Conservation (phyloP, 1,284 basidiomycete genomes). For the Sanguinoderma infundibulare region DNA sequence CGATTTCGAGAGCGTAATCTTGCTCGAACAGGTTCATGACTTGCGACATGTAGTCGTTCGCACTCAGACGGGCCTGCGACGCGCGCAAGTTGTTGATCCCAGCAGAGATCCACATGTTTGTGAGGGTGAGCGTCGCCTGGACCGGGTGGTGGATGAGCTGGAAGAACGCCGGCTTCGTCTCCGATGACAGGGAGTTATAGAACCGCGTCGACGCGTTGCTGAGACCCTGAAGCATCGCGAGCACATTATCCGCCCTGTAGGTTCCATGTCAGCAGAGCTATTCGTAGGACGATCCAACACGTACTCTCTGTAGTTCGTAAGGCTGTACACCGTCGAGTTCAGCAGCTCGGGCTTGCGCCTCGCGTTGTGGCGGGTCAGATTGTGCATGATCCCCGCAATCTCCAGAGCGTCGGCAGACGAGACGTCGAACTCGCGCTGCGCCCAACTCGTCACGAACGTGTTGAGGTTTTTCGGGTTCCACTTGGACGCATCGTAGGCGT, state of each 20-base stretch:
- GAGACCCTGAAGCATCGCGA: constrained; percentile 53
- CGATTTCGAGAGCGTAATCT: constrained; percentile 61
- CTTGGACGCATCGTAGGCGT: constrained; percentile 61
- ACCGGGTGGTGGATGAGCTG: constrained; percentile 70
- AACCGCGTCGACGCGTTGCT: constrained; percentile 55
- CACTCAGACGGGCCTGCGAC: constrained; percentile 64
- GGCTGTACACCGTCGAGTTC: constrained; percentile 63
- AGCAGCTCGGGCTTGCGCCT: constrained; percentile 71
- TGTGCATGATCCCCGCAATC: constrained; percentile 57
- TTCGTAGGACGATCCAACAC: constrained; percentile 29
- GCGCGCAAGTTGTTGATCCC: constrained; percentile 66
- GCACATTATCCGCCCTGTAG: constrained; percentile 58
- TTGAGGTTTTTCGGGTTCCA: constrained; percentile 58
- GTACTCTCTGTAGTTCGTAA: constrained; percentile 71
- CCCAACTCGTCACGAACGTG: constrained; percentile 60
- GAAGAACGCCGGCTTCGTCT: constrained; percentile 64
- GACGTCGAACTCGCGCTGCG: constrained; percentile 67
- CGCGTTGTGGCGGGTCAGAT: constrained; percentile 66
- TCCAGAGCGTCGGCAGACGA: constrained; percentile 40
- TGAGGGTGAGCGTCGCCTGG: constrained; percentile 59
- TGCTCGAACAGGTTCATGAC: constrained; percentile 61
- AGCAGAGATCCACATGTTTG: constrained; percentile 59
- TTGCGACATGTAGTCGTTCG: constrained; percentile 58
- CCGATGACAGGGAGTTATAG: constrained; percentile 52
- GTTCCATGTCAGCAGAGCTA: not conserved